Evolutionary conservation across 371 early-diverging fungal species (phyloP), one percentile per base, ranked within the genome.

Genomic region (Nosema muscidifuracis): DNA sequence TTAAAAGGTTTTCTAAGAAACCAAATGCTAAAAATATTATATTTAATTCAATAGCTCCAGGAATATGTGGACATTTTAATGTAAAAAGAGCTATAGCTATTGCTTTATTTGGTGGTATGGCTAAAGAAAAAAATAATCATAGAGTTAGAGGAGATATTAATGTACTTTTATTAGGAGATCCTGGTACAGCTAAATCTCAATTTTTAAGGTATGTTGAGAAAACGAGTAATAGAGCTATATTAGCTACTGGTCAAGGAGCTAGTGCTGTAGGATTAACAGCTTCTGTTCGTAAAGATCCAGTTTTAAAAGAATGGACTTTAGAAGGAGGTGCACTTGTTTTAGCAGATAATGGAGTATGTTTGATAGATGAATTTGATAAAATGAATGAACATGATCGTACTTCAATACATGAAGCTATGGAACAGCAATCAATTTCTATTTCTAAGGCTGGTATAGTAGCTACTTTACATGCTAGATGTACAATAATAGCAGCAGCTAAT

Each of bases 391-490:
- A 87, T 43, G 95, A 94, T 75, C 86, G 94, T 51, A 90, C 90
- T 1, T 87, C 89, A 60, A 95, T 97, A 78, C 97, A 95, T 87
- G 98, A 97, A 85, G 96, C 94, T n/a, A 97, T 97, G 98, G 98
- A 97, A 84, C 98, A 97, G 81, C 98, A 97, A 82, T 88, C 89
- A 77, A 94, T 97, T 71, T 92, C 93, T 50, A 90, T 97, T 40
- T 91, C 93, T 60, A 97, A 97, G 81, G 98, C 98, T 28, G 95
- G 88, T 0, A 96, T 97, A 68, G 91, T 94, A 53, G 91, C 95
- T 0, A 88, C 92, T 0, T 85, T 97, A 24, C 91, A 93, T 73
- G 97, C 98, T 0, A 88, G 97, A 65, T 94, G 94, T 79, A 86
- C 92, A 0, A 88, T 97, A 40, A 86, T 97, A 65, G 95, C 98